Evolutionary conservation across 768 basidiomycete species (phyloP).

Genomic region (Glaciozyma antarctica): DNA sequence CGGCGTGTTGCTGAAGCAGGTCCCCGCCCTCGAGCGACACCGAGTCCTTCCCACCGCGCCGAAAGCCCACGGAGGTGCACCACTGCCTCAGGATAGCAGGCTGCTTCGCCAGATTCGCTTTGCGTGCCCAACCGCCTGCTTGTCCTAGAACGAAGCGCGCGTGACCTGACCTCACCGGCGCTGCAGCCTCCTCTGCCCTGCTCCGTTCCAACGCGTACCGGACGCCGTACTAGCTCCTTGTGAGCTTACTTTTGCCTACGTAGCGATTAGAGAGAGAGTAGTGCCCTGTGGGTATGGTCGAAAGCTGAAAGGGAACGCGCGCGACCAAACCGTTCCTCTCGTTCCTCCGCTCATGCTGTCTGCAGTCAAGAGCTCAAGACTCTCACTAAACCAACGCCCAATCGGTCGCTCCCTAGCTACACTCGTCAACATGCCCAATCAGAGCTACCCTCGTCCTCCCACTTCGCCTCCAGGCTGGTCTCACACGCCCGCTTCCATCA

Average conservation of each 20-base stretch:
- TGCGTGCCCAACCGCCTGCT: too few relatives aligned
- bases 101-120: too few relatives aligned
- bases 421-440: not conserved
- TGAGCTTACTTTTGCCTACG: not conserved
- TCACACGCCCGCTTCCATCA: slow-evolving; percentile 2
- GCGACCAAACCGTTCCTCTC: too few relatives aligned
- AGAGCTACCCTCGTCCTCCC: slow-evolving; percentile 9
- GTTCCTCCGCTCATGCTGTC: too few relatives aligned
- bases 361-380: too few relatives aligned
- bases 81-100: too few relatives aligned
- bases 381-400: not conserved
- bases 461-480: slow-evolving; percentile 18
- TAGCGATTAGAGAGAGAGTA: not conserved
- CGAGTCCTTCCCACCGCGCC: too few relatives aligned
- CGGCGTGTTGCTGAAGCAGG: too few relatives aligned
- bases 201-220: too few relatives aligned
- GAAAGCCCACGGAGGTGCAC: too few relatives aligned
- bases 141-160: too few relatives aligned
- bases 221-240: not conserved
- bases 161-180: not conserved
- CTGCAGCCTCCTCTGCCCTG: not conserved
- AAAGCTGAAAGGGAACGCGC: not conserved
- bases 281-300: not conserved
- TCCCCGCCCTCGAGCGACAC: too few relatives aligned
- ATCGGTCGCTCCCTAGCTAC: not conserved